Evolutionary conservation across 1,284 basidiomycete species (phyloP).

Genomic region (Coniferiporia weirii): DNA sequence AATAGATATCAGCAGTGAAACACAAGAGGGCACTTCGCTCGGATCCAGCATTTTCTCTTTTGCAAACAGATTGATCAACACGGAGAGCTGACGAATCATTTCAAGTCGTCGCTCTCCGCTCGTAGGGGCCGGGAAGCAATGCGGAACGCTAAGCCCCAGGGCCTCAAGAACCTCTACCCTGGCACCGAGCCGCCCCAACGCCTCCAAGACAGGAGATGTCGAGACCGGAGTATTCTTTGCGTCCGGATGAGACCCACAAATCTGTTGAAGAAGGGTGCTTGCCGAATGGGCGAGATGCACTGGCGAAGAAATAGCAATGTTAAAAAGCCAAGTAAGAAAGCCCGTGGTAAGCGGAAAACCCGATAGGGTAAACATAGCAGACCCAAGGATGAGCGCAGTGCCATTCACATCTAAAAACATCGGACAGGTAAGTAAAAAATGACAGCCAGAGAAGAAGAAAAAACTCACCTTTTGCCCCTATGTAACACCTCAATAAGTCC

Average conservation of each 20-base stretch:
- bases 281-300: neutral
- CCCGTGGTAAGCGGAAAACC: constrained; percentile 1
- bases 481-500: neutral
- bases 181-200: neutral
- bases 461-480: constrained; percentile 4
- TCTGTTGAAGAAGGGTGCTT: neutral
- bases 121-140: neutral
- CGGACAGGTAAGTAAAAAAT: neutral
- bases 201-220: neutral
- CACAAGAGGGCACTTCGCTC: constrained; percentile 44
- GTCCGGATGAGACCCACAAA: neutral
- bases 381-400: neutral
- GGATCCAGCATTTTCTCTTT: constrained; percentile 23
- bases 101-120: neutral
- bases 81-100: constrained; percentile 1
- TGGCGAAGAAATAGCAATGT: constrained; percentile 7
- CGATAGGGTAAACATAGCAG: neutral
- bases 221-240: neutral
- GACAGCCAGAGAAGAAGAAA: neutral
- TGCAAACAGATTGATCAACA: neutral
- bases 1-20: constrained; percentile 44
- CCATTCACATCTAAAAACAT: constrained; percentile 4
- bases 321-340: constrained; percentile 16
- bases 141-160: neutral
- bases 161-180: neutral